Percentiles rank a stretch among this genome's conserved stretches.
These are phyloP conservation scores for Lasiodiplodia sp. DNA, from an alignment of 2,329 filamentous ascomycete genomes.

Conservation along the genomic window DNA sequence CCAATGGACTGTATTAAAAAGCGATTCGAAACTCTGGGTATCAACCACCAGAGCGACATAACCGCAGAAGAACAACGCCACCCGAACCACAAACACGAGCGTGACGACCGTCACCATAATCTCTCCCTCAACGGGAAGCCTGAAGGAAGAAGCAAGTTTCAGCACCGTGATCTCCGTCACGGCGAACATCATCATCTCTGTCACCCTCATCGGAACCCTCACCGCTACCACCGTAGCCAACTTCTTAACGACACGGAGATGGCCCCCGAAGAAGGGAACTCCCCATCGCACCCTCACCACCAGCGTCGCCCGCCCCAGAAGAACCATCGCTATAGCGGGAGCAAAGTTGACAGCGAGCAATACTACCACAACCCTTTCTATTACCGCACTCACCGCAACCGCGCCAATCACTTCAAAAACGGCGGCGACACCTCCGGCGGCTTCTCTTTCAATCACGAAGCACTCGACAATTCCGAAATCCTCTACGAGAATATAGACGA, in stretches of 20 bases:
- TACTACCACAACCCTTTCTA: constrained; percentile 8
- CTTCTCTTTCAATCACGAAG: background rate
- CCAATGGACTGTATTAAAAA: constrained; percentile 25
- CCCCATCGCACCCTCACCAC: background rate
- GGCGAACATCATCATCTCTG: background rate
- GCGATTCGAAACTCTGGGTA: constrained; percentile 8
- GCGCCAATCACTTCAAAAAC: background rate
- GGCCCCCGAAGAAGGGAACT: background rate
- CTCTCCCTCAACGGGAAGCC: background rate
- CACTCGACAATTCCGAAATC: background rate
- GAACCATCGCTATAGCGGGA: background rate
- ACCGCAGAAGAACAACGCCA: background rate
- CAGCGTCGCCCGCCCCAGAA: background rate
- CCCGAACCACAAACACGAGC: background rate
- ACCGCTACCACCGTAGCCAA: background rate
- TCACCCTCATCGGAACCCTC: background rate
- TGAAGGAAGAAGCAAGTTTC: background rate
- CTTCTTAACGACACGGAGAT: background rate
- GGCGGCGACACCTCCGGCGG: background rate
- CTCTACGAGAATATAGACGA: background rate
- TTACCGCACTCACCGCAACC: constrained; percentile 2
- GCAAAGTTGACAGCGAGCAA: background rate
- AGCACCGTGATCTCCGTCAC: background rate
- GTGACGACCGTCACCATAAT: background rate
- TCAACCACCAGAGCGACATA: constrained; percentile 6